Evolutionary conservation across 2,329 filamentous ascomycete species (phyloP).

Genomic region (Fusarium goolgardi): DNA sequence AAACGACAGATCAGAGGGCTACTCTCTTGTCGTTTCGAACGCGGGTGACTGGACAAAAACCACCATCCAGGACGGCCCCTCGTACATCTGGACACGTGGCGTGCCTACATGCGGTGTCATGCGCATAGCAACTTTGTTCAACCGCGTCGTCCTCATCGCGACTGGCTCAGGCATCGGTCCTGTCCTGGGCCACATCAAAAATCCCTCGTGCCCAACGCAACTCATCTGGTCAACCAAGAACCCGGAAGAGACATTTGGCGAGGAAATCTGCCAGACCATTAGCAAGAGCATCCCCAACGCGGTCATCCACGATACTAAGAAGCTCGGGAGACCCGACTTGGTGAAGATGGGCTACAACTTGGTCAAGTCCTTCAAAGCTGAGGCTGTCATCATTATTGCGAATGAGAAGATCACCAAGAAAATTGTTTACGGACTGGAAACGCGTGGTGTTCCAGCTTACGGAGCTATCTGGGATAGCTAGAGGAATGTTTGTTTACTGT

Average conservation of each 20-base stretch:
- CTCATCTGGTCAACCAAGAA: slow-evolving; percentile 76
- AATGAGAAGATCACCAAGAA: slow-evolving; percentile 75
- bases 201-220: slow-evolving; percentile 61
- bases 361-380: slow-evolving; percentile 65
- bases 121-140: slow-evolving; percentile 74
- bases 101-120: slow-evolving; percentile 75
- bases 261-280: slow-evolving; percentile 66
- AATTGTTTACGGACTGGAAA: slow-evolving; percentile 76
- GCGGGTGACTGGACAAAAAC: slow-evolving; percentile 79
- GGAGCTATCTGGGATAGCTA: slow-evolving; percentile 77
- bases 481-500: slow-evolving; percentile 1
- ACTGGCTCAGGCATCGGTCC: slow-evolving; percentile 81
- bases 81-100: slow-evolving; percentile 74
- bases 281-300: slow-evolving; percentile 68
- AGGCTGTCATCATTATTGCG: slow-evolving; percentile 79
- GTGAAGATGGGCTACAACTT: slow-evolving; percentile 64
- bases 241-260: slow-evolving; percentile 72
- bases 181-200: slow-evolving; percentile 69
- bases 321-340: slow-evolving; percentile 69
- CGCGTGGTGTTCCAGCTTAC: slow-evolving; percentile 72
- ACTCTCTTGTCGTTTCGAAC: slow-evolving; percentile 76
- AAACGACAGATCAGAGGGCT: slow-evolving; percentile 56
- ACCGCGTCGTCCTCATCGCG: slow-evolving; percentile 73
- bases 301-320: slow-evolving; percentile 74
- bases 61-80: slow-evolving; percentile 71